Conservation (phyloP, 768 basidiomycete species). For the Collybia nuda region DNA sequence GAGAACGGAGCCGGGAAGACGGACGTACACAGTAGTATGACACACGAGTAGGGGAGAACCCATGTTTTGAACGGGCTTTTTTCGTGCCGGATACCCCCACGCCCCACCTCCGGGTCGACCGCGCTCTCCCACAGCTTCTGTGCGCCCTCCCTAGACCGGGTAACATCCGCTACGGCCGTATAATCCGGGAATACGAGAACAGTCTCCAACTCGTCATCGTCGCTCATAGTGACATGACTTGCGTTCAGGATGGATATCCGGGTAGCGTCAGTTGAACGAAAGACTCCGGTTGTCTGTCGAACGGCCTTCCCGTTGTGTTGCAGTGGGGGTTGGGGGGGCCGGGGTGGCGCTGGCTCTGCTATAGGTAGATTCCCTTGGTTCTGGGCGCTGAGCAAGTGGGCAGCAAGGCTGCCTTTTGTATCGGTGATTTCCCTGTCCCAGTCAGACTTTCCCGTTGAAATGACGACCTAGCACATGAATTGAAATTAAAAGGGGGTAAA, state of each 20-base stretch:
- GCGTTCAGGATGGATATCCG: conserved; percentile 80
- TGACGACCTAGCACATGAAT: conserved; percentile 59
- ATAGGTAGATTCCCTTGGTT: conserved; percentile 23
- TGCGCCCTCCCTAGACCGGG: conserved; percentile 63
- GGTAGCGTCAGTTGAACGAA: conserved; percentile 52
- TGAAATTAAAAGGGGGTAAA: conserved; percentile 1
- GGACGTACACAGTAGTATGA: conserved; percentile 82
- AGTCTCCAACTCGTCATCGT: conserved; percentile 63
- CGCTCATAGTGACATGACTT: conserved; percentile 73
- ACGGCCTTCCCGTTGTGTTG: conserved; percentile 23
- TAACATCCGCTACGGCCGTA: conserved; percentile 76
- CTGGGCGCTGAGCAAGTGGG: conserved; percentile 43
- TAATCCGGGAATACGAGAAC: conserved; percentile 94
- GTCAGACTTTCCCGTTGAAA: conserved; percentile 88
- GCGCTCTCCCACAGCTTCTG: conserved; percentile 63
- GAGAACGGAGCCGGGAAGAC: background rate
- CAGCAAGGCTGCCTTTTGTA: conserved; percentile 69
- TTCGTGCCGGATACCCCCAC: conserved; percentile 41
- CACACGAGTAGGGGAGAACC: conserved; percentile 86
- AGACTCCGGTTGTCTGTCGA: conserved; percentile 50
- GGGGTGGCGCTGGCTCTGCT: conserved; percentile 23
- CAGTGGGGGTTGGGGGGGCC: conserved; percentile 12
- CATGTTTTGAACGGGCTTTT: conserved; percentile 62
- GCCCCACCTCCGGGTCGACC: conserved; percentile 58
- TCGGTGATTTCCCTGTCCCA: conserved; percentile 84